Evolutionary conservation across 208 protist genomes (phyloP), one percentile per base, ranked within the genome.

Genomic region (Tritrichomonas foetus): DNA sequence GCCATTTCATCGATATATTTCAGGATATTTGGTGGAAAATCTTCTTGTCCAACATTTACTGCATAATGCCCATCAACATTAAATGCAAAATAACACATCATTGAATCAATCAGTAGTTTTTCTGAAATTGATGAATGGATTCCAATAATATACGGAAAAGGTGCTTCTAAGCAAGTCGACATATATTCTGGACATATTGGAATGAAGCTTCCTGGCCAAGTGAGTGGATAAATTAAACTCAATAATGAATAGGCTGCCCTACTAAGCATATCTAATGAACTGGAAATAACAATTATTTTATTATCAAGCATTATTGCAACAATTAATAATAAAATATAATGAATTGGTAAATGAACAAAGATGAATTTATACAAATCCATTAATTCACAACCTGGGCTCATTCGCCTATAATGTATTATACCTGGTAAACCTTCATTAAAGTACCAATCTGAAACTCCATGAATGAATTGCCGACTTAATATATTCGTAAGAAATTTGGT

Each of bases 131-230:
- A 53, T 53, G 78, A 89, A 89, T 89, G 78, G 39, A 89, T 20
- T 5, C 78, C 78, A 57, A 89, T 89, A 30, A 89, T n/a, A 36
- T 57, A 89, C 8, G 41, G 16, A 47, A 89, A 89, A 11, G 78
- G 78, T 39, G 78, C 78, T 89, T 89, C 78, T 39, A 89, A 27
- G 39, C 27, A 22, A 5, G 78, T 89, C 2, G 27, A 14, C 0
- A 47, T 49, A 39, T 25, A 20, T 39, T 3, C 47, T 53, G 78
- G 78, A 39, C 33, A 33, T 22, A 89, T 53, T 13, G 78, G 78
- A 89, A 89, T 89, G 47, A 89, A 89, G 20, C 47, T 41, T 39
- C 78, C 78, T 20, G 44, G 78, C 78, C 78, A 89, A 39, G 11
- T 89, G 1, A 89, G 47, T 39, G 78, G 78, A 89, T 89, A 57